These are phyloP conservation scores for Colletotrichum sublineola DNA, from an alignment of 2,329 filamentous ascomycete genomes.

Conservation along the genomic window DNA sequence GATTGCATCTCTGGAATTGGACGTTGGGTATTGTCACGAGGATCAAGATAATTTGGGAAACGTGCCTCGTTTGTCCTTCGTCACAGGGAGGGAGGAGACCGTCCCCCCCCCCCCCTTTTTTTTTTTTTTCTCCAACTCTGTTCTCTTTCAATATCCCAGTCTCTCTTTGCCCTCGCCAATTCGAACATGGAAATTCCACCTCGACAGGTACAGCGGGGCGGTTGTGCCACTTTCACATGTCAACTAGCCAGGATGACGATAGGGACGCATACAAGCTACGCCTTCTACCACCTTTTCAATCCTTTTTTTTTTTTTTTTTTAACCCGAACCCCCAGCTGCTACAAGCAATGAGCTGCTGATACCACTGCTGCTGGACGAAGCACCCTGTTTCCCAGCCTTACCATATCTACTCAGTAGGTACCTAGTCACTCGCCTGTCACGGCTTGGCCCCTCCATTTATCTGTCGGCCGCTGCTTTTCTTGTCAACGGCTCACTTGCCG, in stretches of 20 bases:
- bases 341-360: slow-evolving; percentile 6
- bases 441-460: neutral
- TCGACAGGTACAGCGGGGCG: slow-evolving; percentile 26
- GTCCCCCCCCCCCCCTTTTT: neutral
- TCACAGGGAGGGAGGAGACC: neutral
- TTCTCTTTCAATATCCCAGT: neutral
- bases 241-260: slow-evolving; percentile 30
- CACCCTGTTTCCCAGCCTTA: neutral
- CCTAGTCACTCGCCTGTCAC: neutral
- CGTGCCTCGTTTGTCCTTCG: neutral
- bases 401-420: neutral
- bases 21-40: slow-evolving; percentile 8
- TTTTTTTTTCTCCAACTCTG: neutral
- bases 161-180: slow-evolving; percentile 2
- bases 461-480: neutral
- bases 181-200: slow-evolving; percentile 1
- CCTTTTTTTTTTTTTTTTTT: neutral
- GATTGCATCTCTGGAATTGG: slow-evolving; percentile 3
- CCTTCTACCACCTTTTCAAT: slow-evolving; percentile 1
- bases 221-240: slow-evolving; percentile 39
- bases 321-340: neutral
- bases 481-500: neutral
- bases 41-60: neutral
- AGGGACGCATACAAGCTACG: slow-evolving; percentile 31
- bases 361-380: neutral